Conservation (phyloP, 176 grass and related monocot species). For the Eragrostis curvula region DNA sequence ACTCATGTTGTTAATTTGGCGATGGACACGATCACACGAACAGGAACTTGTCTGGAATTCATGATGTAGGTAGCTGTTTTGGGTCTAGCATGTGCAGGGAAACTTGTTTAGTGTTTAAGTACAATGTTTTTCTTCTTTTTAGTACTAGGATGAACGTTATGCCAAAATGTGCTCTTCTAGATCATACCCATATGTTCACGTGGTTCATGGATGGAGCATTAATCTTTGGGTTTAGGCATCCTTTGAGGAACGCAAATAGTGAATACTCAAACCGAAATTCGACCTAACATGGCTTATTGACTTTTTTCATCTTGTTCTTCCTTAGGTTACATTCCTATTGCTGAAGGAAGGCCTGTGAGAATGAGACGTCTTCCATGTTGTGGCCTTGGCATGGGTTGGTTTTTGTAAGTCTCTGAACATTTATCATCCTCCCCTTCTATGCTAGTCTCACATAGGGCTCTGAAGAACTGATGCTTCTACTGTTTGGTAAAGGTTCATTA, state of each 20-base stretch:
- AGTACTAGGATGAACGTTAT: background rate
- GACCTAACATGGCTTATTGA: background rate
- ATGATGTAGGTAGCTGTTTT: background rate
- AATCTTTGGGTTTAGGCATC: background rate
- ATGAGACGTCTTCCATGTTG: constrained; percentile 80
- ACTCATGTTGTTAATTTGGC: constrained; percentile 9
- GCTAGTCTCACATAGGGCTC: background rate
- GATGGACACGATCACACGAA: background rate
- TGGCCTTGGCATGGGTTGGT: constrained; percentile 90
- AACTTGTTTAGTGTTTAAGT: background rate
- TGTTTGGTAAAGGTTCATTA: constrained; percentile 72
- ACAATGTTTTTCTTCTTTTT: background rate
- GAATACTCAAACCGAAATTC: background rate
- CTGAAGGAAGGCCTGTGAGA: constrained; percentile 89
- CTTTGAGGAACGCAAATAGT: background rate
- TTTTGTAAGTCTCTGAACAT: constrained; percentile 68
- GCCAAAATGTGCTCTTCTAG: background rate
- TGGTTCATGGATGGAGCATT: background rate
- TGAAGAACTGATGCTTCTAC: constrained; percentile 37
- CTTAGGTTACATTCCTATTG: constrained; percentile 76
- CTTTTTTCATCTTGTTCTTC: constrained; percentile 17
- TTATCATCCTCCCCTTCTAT: constrained; percentile 19
- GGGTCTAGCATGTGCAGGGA: background rate
- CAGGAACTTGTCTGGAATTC: background rate
- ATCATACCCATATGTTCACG: background rate